A percentile compares a stretch with the other conserved stretches of the same genome.
These are phyloP conservation scores for Rubroboletus satanas DNA, from an alignment of 768 basidiomycete species.

Conservation along the genomic window DNA sequence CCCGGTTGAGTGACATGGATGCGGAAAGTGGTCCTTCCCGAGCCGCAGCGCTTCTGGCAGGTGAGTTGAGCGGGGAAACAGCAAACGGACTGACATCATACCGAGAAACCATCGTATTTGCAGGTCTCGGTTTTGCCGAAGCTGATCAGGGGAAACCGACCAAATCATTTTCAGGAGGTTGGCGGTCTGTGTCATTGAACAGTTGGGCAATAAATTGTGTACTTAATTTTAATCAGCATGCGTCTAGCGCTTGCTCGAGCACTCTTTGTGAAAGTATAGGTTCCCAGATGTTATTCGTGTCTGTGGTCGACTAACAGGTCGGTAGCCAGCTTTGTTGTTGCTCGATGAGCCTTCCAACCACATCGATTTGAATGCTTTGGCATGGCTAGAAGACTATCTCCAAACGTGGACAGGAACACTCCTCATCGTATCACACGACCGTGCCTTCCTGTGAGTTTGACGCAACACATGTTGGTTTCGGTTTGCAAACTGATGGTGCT, in stretches of 20 bases:
- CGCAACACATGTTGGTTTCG: neutral
- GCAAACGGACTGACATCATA: neutral
- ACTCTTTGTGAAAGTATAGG: slow-evolving; percentile 83
- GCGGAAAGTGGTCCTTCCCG: slow-evolving; percentile 96
- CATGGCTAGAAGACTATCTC: slow-evolving; percentile 96
- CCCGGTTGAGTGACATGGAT: slow-evolving; percentile 93
- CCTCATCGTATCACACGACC: slow-evolving; percentile 97
- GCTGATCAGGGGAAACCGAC: slow-evolving; percentile 81
- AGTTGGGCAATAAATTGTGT: neutral
- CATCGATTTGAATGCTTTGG: slow-evolving; percentile 93
- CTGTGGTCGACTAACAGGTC: slow-evolving; percentile 4
- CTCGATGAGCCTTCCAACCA: slow-evolving; percentile 97
- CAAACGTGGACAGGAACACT: slow-evolving; percentile 93
- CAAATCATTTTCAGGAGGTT: slow-evolving; percentile 91
- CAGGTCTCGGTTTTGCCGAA: slow-evolving; percentile 90
- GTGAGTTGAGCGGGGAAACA: slow-evolving; percentile 33
- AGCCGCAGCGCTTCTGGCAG: slow-evolving; percentile 85
- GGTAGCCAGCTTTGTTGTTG: slow-evolving; percentile 69
- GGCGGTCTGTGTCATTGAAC: slow-evolving; percentile 54
- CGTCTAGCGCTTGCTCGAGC: slow-evolving; percentile 92
- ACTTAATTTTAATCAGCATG: slow-evolving; percentile 56
- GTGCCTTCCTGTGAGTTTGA: slow-evolving; percentile 77
- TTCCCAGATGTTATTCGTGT: neutral
- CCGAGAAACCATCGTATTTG: neutral
- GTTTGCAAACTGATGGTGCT: neutral